Percentiles rank a stretch among this genome's conserved stretches.
These are phyloP conservation scores for Coemansia sp. DNA, from an alignment of 192 early-diverging fungal species.

Conservation along the genomic window DNA sequence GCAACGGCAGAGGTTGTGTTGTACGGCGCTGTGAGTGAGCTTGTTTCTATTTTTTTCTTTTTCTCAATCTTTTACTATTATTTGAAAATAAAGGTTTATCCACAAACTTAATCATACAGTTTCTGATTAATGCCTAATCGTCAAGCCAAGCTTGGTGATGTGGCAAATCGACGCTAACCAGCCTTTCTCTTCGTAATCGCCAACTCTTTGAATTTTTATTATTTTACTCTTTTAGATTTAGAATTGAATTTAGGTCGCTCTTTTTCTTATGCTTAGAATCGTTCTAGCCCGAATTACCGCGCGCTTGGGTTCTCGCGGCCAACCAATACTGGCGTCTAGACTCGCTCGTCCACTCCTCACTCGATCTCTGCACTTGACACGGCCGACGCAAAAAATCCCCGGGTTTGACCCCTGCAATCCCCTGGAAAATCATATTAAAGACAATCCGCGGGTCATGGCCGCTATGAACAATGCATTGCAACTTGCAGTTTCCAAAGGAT, in stretches of 20 bases:
- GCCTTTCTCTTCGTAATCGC: not conserved
- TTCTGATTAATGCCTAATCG: not conserved
- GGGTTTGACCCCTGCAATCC: slow-evolving; percentile 28
- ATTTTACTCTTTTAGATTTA: not conserved
- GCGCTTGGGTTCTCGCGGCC: not conserved
- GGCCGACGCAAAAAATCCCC: not conserved
- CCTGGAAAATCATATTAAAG: slow-evolving; percentile 19
- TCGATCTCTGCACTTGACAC: slow-evolving; percentile 19
- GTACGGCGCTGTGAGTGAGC: not conserved
- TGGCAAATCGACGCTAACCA: too few relatives aligned
- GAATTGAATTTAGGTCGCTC: not conserved
- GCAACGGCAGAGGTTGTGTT: not conserved
- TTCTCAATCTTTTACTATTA: not conserved
- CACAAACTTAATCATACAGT: too few relatives aligned
- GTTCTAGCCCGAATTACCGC: not conserved
- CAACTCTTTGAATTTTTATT: not conserved
- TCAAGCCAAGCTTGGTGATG: not conserved
- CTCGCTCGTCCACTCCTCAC: not conserved
- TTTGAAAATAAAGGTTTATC: too few relatives aligned
- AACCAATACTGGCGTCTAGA: not conserved
- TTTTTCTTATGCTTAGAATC: slow-evolving; percentile 10
- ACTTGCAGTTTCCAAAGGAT: slow-evolving; percentile 30
- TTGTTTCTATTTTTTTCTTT: not conserved
- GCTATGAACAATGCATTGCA: slow-evolving; percentile 26
- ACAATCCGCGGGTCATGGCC: slow-evolving; percentile 27